Conservation (phyloP, 140 eudicot genomes). For the Stevia rebaudiana region DNA sequence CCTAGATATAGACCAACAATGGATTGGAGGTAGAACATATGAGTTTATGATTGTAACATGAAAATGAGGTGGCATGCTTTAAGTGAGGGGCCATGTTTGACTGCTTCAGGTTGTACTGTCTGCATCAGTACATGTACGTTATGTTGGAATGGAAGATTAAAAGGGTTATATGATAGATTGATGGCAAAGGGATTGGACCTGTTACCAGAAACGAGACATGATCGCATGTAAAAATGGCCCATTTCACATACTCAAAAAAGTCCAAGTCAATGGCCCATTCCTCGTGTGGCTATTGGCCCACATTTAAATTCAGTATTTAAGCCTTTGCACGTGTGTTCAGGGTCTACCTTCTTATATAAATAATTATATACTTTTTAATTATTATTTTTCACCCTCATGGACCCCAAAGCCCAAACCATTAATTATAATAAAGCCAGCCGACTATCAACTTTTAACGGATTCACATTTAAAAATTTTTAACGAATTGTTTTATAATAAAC, state of each 20-base stretch:
- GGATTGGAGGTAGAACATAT: neutral
- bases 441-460: too few relatives aligned
- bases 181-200: conserved; percentile 19
- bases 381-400: too few relatives aligned
- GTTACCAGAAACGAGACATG: conserved; percentile 23
- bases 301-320: conserved; percentile 28
- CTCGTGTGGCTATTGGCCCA: conserved; percentile 41
- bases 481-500: too few relatives aligned
- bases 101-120: conserved; percentile 4
- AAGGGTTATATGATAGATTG: neutral
- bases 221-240: conserved; percentile 24
- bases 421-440: too few relatives aligned
- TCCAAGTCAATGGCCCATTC: conserved; percentile 29
- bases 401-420: too few relatives aligned
- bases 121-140: conserved; percentile 24
- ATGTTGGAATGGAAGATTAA: conserved; percentile 13
- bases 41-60: conserved; percentile 8
- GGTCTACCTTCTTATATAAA: conserved; percentile 8
- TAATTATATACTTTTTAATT: too few relatives aligned
- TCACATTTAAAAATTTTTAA: too few relatives aligned
- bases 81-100: conserved; percentile 12
- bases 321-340: conserved; percentile 35
- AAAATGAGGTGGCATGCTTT: conserved; percentile 27
- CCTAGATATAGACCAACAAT: neutral
- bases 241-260: conserved; percentile 25